Evolutionary conservation across 257 asterid genomes (phyloP).

Genomic region (Datura wrightii): DNA sequence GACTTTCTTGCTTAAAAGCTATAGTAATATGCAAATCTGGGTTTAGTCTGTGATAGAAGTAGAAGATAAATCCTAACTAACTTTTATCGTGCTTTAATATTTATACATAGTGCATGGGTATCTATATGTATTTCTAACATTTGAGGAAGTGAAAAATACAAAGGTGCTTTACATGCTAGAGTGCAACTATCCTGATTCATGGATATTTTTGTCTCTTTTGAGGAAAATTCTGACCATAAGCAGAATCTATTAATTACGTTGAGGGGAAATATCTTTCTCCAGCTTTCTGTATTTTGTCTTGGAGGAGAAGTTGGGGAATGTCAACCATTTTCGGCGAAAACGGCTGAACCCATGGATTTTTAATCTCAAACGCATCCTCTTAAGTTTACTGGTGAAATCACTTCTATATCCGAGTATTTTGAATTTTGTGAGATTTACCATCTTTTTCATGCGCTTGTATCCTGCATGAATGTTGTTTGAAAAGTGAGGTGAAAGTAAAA

Average conservation of each 20-base stretch:
- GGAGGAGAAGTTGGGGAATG: constrained; percentile 61
- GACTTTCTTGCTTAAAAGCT: background rate
- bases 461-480: constrained; percentile 51
- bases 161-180: background rate
- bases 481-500: background rate
- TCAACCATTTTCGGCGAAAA: constrained; percentile 61
- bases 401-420: constrained; percentile 51
- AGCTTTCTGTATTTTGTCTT: constrained; percentile 60
- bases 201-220: background rate
- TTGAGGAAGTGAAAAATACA: background rate
- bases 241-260: background rate
- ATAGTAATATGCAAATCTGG: constrained; percentile 15
- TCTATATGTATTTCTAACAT: background rate
- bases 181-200: background rate
- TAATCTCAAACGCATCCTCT: constrained; percentile 68
- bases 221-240: background rate
- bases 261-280: constrained; percentile 35
- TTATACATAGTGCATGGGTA: background rate
- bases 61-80: background rate
- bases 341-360: constrained; percentile 67
- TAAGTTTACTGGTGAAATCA: constrained; percentile 55
- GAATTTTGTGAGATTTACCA: constrained; percentile 62
- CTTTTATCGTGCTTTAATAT: background rate
- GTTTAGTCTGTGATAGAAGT: background rate
- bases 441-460: constrained; percentile 48